Conservation (phyloP, 495 filamentous ascomycete genomes). For the Penicillium antarcticum region DNA sequence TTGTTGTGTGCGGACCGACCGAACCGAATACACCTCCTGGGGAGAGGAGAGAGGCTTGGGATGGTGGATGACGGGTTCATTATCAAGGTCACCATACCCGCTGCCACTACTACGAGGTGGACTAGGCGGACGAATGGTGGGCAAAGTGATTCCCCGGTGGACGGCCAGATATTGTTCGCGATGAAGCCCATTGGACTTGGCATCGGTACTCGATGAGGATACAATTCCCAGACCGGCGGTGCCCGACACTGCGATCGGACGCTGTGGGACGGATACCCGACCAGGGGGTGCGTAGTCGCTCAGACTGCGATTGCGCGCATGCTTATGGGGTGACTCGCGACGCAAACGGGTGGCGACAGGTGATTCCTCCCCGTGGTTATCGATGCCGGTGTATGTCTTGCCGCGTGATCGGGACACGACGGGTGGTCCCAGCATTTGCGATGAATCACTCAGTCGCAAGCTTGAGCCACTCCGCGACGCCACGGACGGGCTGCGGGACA, state of each 20-base stretch:
- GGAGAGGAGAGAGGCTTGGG: conserved; percentile 13
- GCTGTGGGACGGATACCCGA: conserved; percentile 55
- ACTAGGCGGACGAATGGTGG: conserved; percentile 63
- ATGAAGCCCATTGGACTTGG: conserved; percentile 57
- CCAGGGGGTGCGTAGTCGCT: conserved; percentile 82
- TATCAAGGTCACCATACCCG: conserved; percentile 31
- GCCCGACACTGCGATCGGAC: conserved; percentile 70
- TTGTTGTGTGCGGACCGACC: conserved; percentile 43
- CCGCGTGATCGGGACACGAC: conserved; percentile 27
- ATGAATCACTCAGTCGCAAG: conserved; percentile 39
- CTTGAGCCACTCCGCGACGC: conserved; percentile 37
- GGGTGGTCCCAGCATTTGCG: conserved; percentile 32
- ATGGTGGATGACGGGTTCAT: conserved; percentile 30
- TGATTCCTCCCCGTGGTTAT: conserved; percentile 37
- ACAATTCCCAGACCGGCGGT: conserved; percentile 39
- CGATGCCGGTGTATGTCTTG: conserved; percentile 34
- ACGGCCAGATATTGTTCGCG: conserved; percentile 79
- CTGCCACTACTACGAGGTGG: conserved; percentile 63
- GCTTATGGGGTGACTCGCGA: conserved; percentile 34
- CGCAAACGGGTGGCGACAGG: conserved; percentile 25
- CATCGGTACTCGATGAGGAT: conserved; percentile 38
- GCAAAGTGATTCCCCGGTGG: conserved; percentile 63
- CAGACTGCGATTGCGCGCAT: conserved; percentile 71
- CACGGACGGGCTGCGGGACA: conserved; percentile 39
- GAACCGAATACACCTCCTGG: conserved; percentile 43